Base-by-base conservation (phyloP, 1,139 yeast species). In the Blastobotrys illinoisensis region DNA sequence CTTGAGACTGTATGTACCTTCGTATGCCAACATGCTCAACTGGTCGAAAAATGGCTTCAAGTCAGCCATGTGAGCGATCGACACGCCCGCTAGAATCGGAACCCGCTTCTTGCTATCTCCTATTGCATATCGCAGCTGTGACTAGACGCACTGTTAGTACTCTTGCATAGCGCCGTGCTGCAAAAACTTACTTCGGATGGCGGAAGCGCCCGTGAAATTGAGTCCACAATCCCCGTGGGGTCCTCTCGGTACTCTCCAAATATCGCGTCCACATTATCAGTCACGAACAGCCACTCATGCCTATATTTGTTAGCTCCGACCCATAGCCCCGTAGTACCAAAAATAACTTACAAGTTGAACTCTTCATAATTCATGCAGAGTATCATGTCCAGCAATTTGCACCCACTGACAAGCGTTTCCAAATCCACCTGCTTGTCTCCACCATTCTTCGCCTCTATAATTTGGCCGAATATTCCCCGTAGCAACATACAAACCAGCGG, bases 321-420 rank as follows among this genome's bases (percentile, higher is more conserved):
- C 11, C 9, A 7, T 3, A 26, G n/a, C 32, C 32, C 32, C 32
- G 3, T 11, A 18, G 20, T n/a, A 43, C 14, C 32, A 44, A 9
- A 16, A 47, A 19, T 24, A 14, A 56, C 68, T 50, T 58, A 78
- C 61, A 86, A 70, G 63, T 84, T 85, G 69, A 93, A 91, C 53
- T 89, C 96, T 65, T 90, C 97, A 52, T 78, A 78, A 45, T 83
- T 80, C 52, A 89, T 64, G 9, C 86, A 74, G 21, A 91, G 68
- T 23, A 90, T 67, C 46, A 86, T 78, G 67, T 93, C 99, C 49
- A 93, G 73, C 20, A 93, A 74, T 67, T 90, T 91, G 64, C 90
- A 85, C 0, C 85, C 86, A 54, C 80, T 79, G n/a, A 67, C 58
- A 9, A 70, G 49, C 3, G 65, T 56, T 16, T 56, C 56, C 26